These are phyloP conservation scores for Neurospora sp. DNA, from an alignment of 495 filamentous ascomycete genomes.

Conservation along the genomic window DNA sequence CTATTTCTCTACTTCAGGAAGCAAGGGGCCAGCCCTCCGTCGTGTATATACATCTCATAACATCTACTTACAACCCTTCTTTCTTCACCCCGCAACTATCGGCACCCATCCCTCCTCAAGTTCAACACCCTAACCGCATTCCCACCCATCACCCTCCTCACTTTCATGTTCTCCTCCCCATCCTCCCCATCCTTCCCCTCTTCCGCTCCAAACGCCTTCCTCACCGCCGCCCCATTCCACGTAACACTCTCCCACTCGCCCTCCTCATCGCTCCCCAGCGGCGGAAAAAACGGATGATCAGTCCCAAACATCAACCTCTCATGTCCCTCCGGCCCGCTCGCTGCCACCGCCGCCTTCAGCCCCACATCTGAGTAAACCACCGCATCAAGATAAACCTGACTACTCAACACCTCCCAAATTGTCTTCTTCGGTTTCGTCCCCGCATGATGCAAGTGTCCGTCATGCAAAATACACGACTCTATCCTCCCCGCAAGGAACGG, in stretches of 20 bases:
- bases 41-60: background rate
- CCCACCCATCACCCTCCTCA: conserved; percentile 49
- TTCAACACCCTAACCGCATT: conserved; percentile 60
- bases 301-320: conserved; percentile 78
- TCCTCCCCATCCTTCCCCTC: background rate
- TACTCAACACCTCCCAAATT: conserved; percentile 71
- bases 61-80: background rate
- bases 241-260: conserved; percentile 75
- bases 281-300: conserved; percentile 94
- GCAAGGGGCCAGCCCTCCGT: background rate
- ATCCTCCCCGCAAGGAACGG: conserved; percentile 85
- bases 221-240: conserved; percentile 65
- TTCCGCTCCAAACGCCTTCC: conserved; percentile 38
- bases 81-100: background rate
- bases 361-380: conserved; percentile 72
- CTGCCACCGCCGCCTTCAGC: conserved; percentile 60
- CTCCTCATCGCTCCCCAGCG: conserved; percentile 48
- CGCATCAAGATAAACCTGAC: conserved; percentile 87
- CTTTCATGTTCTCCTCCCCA: conserved; percentile 18
- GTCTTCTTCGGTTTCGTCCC: conserved; percentile 32
- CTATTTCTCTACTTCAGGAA: background rate
- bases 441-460: conserved; percentile 50
- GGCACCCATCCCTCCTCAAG: conserved; percentile 18
- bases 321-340: conserved; percentile 49
- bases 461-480: conserved; percentile 80